Conservation (phyloP, 495 filamentous ascomycete genomes). For the Aspergillus carlsbadensis region DNA sequence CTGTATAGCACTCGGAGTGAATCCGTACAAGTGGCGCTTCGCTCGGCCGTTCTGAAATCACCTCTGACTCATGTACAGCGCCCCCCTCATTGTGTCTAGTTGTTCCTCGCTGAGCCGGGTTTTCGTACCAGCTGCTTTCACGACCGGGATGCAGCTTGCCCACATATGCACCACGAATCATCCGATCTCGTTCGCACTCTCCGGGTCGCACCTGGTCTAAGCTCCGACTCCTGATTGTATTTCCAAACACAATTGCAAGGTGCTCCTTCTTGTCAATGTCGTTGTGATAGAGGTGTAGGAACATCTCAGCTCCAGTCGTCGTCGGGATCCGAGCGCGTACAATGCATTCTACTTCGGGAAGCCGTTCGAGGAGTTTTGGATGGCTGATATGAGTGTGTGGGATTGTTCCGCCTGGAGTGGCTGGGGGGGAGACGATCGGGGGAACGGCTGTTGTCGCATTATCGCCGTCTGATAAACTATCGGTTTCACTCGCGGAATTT, state of each 20-base stretch:
- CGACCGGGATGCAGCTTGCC: conserved; percentile 86
- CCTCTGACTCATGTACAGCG: conserved; percentile 3
- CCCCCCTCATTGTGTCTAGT: conserved; percentile 1
- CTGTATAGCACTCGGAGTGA: conserved; percentile 98
- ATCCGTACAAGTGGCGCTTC: conserved; percentile 79
- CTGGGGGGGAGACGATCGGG: conserved; percentile 76
- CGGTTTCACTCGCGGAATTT: conserved; percentile 23
- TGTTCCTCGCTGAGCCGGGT: conserved; percentile 15
- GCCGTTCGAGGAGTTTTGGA: conserved; percentile 63
- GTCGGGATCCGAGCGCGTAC: conserved; percentile 85
- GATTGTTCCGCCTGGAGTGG: conserved; percentile 65
- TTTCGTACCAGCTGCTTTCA: conserved; percentile 62
- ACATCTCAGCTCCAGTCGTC: conserved; percentile 91
- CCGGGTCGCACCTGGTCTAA: conserved; percentile 79
- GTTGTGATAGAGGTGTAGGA: conserved; percentile 92
- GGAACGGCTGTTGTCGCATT: conserved; percentile 45
- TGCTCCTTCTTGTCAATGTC: conserved; percentile 93
- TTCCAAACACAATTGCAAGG: conserved; percentile 95
- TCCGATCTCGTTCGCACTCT: conserved; percentile 93
- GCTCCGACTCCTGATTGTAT: conserved; percentile 73
- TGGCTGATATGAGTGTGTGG: conserved; percentile 52
- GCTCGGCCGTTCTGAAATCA: conserved; percentile 20
- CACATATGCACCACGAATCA: conserved; percentile 91
- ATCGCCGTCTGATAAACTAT: conserved; percentile 21
- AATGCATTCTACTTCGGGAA: conserved; percentile 77